Base-by-base conservation (phyloP, 768 basidiomycete species). In the Collybia mongolica region DNA sequence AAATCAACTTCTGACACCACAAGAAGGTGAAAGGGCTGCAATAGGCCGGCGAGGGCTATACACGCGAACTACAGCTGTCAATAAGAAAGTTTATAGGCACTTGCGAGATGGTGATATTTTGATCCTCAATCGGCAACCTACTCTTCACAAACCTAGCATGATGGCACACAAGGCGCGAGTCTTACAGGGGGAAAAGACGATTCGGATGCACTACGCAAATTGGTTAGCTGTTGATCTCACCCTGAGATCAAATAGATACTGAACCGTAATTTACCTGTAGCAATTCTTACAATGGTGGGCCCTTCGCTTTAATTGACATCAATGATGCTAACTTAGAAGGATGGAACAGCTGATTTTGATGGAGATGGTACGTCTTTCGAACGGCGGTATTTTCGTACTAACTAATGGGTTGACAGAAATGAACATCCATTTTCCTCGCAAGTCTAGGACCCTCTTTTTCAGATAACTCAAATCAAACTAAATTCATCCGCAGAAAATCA, bases 371-470 rank as follows among this genome's bases (percentile, higher is more conserved):
- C 60, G 78, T 64, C 46, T 29, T 39, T 15, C 39, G 28, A 32
- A 26, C 8, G 43, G 29, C 17, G 12, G 36, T 39, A 11, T 52
- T 50, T 28, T 20, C 24, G 24, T 37, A 49, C 41, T 51, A n/a
- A 57, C 56, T 64, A 28, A 58, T 59, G 32, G 51, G 6, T 23
- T 37, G 48, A 54, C 56, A 93, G 96, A 99, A 67, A 99, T 99
- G 96, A 99, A 99, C 71, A 93, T 99, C 43, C 97, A 99, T 73
- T 99, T 99, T 60, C 95, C 97, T 59, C 96, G 93, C 92, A 68
- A 71, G 90, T 74, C 12, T 19, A 18, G 22, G 3, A 17, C 11
- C 51, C 11, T 35, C 40, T 40, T 6, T 40, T 40, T 42, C 52
- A 24, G 46, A 14, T 20, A 11, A n/a, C 5, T 22, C 8, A 20